Evolutionary conservation across 768 basidiomycete genomes (phyloP).

Genomic region (Podaxis rugospora): DNA sequence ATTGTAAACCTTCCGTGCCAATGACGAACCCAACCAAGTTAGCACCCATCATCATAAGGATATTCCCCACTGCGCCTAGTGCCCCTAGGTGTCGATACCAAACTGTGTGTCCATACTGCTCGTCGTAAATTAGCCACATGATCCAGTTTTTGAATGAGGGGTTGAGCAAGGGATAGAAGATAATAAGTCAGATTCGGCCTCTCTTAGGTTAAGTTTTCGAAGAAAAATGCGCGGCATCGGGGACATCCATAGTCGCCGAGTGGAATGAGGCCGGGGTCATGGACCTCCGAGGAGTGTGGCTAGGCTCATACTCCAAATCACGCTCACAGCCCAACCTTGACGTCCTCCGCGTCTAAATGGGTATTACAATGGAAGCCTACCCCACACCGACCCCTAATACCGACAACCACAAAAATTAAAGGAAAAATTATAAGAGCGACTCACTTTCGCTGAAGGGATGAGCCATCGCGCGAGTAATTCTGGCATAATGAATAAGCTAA

Average conservation of each 20-base stretch:
- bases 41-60: slow-evolving; percentile 85
- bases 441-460: slow-evolving; percentile 63
- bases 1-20: slow-evolving; percentile 73
- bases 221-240: not conserved
- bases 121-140: not conserved
- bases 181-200: not conserved
- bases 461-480: slow-evolving; percentile 64
- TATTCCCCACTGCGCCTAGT: slow-evolving; percentile 76
- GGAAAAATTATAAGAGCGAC: slow-evolving; percentile 14
- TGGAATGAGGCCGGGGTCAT: not conserved
- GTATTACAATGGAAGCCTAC: not conserved
- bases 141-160: not conserved
- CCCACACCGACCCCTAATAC: not conserved
- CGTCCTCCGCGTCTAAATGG: not conserved
- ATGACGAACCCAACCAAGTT: slow-evolving; percentile 96
- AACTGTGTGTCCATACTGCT: slow-evolving; percentile 57
- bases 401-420: not conserved
- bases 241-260: not conserved
- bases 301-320: not conserved
- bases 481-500: slow-evolving; percentile 85
- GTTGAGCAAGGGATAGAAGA: not conserved
- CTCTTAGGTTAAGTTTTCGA: not conserved
- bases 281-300: not conserved
- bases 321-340: not conserved
- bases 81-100: slow-evolving; percentile 92